Evolutionary conservation across 2,329 filamentous ascomycete genomes (phyloP).

Genomic region (Ophiosphaerella herpotricha): DNA sequence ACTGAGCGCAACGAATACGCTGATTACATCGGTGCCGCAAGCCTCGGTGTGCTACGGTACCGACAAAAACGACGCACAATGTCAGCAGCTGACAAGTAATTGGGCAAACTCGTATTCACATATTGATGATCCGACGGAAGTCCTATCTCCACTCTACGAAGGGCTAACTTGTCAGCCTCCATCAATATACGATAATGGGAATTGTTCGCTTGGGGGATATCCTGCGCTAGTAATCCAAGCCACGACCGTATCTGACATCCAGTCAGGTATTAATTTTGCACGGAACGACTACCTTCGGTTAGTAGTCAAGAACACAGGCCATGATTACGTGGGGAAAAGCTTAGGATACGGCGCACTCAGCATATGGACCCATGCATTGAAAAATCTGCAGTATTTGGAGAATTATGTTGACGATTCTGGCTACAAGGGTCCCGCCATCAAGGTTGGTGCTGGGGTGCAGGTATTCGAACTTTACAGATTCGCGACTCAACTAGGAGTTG

Average conservation of each 20-base stretch:
- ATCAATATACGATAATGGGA: conserved; percentile 22
- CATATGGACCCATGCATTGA: conserved; percentile 38
- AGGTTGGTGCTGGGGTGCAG: conserved; percentile 34
- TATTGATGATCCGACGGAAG: conserved; percentile 31
- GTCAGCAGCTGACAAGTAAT: conserved; percentile 21
- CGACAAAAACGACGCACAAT: conserved; percentile 24
- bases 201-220: conserved; percentile 33
- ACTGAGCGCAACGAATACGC: conserved; percentile 22
- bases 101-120: conserved; percentile 26
- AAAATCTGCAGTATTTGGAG: conserved; percentile 31
- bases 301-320: conserved; percentile 39
- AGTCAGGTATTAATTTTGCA: conserved; percentile 36
- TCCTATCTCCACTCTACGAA: conserved; percentile 34
- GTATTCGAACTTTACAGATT: conserved; percentile 35
- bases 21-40: conserved; percentile 26
- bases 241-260: conserved; percentile 30
- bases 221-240: conserved; percentile 32
- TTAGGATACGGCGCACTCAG: conserved; percentile 27
- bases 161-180: conserved; percentile 34
- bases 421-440: conserved; percentile 36
- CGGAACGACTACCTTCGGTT: conserved; percentile 29
- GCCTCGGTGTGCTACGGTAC: conserved; percentile 28
- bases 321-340: conserved; percentile 37
- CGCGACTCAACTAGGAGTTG: conserved; percentile 25
- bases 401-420: conserved; percentile 26